Evolutionary conservation across 1,284 basidiomycete genomes (phyloP).

Genomic region (Boletellus sp.): DNA sequence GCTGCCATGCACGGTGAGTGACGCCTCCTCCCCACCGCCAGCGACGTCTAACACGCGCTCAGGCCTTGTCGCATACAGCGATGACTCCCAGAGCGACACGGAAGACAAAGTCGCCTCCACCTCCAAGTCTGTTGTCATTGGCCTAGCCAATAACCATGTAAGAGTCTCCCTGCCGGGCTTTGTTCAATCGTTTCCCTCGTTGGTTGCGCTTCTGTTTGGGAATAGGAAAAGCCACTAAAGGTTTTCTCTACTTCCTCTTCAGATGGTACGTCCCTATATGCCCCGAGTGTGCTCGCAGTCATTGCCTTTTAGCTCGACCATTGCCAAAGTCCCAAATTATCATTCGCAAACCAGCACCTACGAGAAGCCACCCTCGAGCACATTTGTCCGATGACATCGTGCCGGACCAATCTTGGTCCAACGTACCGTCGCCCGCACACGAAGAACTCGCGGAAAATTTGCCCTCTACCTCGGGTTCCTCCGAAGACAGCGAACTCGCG

Average conservation of each 20-base stretch:
- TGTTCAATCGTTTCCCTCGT: constrained; percentile 61
- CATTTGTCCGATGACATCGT: constrained; percentile 44
- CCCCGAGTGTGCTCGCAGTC: neutral
- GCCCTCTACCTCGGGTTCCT: constrained; percentile 18
- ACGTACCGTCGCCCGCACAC: constrained; percentile 3
- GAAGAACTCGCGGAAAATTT: constrained; percentile 14
- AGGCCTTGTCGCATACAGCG: constrained; percentile 67
- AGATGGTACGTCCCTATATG: constrained; percentile 42
- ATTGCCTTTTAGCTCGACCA: constrained; percentile 35
- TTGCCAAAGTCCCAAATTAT: constrained; percentile 51
- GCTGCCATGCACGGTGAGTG: constrained; percentile 42
- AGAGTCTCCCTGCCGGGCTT: constrained; percentile 48
- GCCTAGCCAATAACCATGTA: constrained; percentile 45
- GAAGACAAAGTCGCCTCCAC: constrained; percentile 41
- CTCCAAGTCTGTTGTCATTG: constrained; percentile 13
- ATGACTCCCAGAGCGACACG: constrained; percentile 59
- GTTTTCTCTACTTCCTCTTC: constrained; percentile 35
- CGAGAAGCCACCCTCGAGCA: constrained; percentile 47
- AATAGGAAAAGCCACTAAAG: constrained; percentile 62
- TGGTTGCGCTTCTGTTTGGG: constrained; percentile 56
- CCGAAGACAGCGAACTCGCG: constrained; percentile 32
- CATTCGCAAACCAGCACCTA: constrained; percentile 49
- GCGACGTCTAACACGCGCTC: constrained; percentile 4
- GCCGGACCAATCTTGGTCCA: constrained; percentile 8
- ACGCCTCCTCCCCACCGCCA: neutral